Evolutionary conservation across 139 green algal species (phyloP).

Genomic region (Haematococcus lacustris): DNA sequence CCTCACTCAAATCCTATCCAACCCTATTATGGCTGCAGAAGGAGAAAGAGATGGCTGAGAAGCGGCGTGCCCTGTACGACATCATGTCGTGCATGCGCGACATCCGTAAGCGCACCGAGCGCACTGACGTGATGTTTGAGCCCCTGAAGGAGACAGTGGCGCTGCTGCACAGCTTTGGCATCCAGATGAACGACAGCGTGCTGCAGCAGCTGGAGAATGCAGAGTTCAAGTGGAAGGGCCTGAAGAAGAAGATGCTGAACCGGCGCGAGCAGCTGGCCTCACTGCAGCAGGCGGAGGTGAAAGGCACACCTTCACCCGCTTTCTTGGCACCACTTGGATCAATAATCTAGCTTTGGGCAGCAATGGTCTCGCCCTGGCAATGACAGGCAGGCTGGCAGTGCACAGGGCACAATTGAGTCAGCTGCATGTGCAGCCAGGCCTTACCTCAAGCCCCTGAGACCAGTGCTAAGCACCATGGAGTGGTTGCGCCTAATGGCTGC

Average conservation of each 20-base stretch:
- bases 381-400: too few relatives aligned
- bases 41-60: slow-evolving; percentile 31
- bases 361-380: too few relatives aligned
- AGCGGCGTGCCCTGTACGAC: slow-evolving; percentile 57
- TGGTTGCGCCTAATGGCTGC: too few relatives aligned
- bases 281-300: slow-evolving; percentile 59
- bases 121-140: slow-evolving; percentile 80
- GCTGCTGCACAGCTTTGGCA: slow-evolving; percentile 59
- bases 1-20: too few relatives aligned
- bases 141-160: slow-evolving; percentile 69
- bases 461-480: too few relatives aligned
- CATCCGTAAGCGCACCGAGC: slow-evolving; percentile 66
- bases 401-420: too few relatives aligned
- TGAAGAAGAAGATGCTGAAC: slow-evolving; percentile 87
- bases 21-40: too few relatives aligned
- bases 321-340: too few relatives aligned
- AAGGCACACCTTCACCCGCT: too few relatives aligned
- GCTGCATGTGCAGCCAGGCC: too few relatives aligned
- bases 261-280: slow-evolving; percentile 59
- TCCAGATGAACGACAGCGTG: slow-evolving; percentile 50
- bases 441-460: too few relatives aligned
- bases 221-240: slow-evolving; percentile 49
- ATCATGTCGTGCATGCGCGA: slow-evolving; percentile 84
- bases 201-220: slow-evolving; percentile 57
- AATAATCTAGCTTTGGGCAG: too few relatives aligned